Conservation (phyloP, 441 rosid species). For the Flueggea neowawraea region DNA sequence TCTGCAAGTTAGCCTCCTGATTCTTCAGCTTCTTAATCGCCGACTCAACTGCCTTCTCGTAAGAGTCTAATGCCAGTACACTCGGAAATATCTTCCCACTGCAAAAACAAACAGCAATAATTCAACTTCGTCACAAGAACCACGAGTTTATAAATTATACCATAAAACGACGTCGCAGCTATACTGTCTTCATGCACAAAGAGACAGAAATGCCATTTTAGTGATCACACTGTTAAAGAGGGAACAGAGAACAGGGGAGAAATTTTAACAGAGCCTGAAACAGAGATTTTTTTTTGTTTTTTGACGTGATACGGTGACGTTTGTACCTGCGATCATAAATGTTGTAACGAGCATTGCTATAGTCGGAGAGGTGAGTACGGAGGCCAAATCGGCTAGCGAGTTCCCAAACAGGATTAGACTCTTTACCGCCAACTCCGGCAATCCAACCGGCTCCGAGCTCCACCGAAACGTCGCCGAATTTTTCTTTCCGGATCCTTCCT, state of each 20-base stretch:
- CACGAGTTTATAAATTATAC: no score
- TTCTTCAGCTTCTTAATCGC: slow-evolving; percentile 62
- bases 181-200: no score
- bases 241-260: no score
- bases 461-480: slow-evolving; percentile 80
- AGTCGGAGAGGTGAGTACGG: slow-evolving; percentile 91
- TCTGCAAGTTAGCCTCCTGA: slow-evolving; percentile 40
- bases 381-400: slow-evolving; percentile 57
- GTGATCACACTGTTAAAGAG: not conserved
- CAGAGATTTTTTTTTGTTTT: no score
- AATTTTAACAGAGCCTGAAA: no score
- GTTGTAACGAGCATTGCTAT: slow-evolving; percentile 93
- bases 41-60: slow-evolving; percentile 85
- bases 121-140: no score
- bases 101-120: slow-evolving; percentile 9
- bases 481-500: slow-evolving; percentile 77
- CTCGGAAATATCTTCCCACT: slow-evolving; percentile 92
- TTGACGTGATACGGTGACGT: no score
- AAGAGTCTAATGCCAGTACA: slow-evolving; percentile 81
- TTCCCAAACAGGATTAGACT: slow-evolving; percentile 89
- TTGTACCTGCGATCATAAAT: slow-evolving; percentile 85
- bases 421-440: slow-evolving; percentile 95
- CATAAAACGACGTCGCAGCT: no score
- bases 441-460: slow-evolving; percentile 99
- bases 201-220: no score